Conservation (phyloP, 257 asterid genomes). For the Handroanthus guayacan region DNA sequence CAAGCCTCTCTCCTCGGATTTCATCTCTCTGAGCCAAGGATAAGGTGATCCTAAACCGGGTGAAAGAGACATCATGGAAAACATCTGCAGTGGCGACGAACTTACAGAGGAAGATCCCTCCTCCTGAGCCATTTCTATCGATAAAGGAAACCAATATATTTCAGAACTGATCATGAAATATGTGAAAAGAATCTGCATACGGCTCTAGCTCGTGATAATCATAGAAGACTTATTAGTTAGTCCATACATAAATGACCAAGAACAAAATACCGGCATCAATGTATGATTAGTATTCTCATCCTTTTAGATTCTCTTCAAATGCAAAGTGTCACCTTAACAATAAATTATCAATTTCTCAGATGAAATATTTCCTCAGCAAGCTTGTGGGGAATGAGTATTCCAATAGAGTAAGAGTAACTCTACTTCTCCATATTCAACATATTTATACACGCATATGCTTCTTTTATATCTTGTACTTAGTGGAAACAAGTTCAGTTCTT, state of each 20-base stretch:
- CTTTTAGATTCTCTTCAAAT: no score
- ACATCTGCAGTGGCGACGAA: slow-evolving; percentile 68
- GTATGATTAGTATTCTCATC: no score
- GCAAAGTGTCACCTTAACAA: no score
- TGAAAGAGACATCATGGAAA: slow-evolving; percentile 69
- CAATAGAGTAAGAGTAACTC: no score
- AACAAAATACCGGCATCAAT: not conserved
- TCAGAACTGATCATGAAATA: slow-evolving; percentile 23
- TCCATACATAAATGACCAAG: no score
- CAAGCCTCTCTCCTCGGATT: slow-evolving; percentile 76
- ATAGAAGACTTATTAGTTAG: no score
- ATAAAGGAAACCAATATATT: slow-evolving; percentile 2
- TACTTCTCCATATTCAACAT: not conserved
- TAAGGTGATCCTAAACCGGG: slow-evolving; percentile 65
- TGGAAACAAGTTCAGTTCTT: no score
- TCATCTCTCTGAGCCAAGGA: slow-evolving; percentile 62
- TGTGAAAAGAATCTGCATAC: no score
- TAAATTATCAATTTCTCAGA: no score
- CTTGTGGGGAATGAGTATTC: no score
- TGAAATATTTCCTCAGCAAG: no score
- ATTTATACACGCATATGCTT: slow-evolving; percentile 2
- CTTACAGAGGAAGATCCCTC: slow-evolving; percentile 67
- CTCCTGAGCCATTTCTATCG: slow-evolving; percentile 55
- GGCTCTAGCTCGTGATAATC: no score
- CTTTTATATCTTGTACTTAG: not conserved